Evolutionary conservation across 805 yeast genomes (phyloP).

Genomic region (Candida coquimbonensis): DNA sequence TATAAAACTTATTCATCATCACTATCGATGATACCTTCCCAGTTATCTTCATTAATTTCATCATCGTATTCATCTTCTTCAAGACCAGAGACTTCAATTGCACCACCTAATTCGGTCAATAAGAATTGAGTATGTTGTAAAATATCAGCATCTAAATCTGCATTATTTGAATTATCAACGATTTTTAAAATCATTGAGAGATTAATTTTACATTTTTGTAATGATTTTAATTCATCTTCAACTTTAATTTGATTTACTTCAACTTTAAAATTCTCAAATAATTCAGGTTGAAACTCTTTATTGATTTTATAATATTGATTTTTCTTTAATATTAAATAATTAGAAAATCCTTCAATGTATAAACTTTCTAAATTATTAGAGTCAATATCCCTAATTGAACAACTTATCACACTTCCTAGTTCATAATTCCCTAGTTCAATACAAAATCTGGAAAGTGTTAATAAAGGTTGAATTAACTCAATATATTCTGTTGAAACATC

Average conservation of each 20-base stretch:
- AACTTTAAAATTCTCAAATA: conserved; percentile 17
- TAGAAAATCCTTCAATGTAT: conserved; percentile 78
- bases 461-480: conserved; percentile 66
- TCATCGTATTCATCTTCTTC: conserved; percentile 34
- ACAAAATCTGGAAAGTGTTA: conserved; percentile 66
- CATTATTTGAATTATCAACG: not conserved
- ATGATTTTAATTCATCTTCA: not conserved
- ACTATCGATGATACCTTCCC: conserved; percentile 46
- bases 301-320: conserved; percentile 14
- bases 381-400: conserved; percentile 66
- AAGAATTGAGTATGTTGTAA: conserved; percentile 43
- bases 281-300: conserved; percentile 18
- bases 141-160: conserved; percentile 55
- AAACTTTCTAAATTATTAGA: conserved; percentile 77
- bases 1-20: conserved; percentile 23
- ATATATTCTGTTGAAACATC: conserved; percentile 45
- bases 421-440: conserved; percentile 74
- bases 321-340: conserved; percentile 42
- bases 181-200: conserved; percentile 8
- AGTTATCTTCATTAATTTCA: conserved; percentile 30
- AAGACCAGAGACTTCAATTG: conserved; percentile 52
- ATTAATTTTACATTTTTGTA: conserved; percentile 6
- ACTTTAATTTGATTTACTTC: not conserved
- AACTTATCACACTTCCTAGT: conserved; percentile 55
- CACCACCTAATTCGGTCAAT: conserved; percentile 56